Conservation (phyloP, 805 yeast species). For the Teunomyces tritomae region DNA sequence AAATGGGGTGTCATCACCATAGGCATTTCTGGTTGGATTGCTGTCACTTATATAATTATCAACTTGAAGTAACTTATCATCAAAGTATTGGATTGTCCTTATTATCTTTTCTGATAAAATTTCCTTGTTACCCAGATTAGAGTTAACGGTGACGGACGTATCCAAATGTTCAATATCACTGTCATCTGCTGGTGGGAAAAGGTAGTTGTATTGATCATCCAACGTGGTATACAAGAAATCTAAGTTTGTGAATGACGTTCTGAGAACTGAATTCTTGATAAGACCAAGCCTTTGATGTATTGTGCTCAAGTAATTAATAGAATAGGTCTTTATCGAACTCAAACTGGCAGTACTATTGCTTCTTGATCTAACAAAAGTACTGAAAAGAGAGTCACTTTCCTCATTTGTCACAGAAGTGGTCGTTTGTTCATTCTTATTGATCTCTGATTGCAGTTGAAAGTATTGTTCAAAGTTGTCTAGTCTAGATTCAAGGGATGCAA, state of each 20-base stretch:
- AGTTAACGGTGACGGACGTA: conserved; percentile 8
- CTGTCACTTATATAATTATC: conserved; percentile 35
- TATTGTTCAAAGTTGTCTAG: conserved; percentile 40
- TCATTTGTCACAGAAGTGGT: neutral
- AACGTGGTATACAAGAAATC: conserved; percentile 38
- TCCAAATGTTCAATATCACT: conserved; percentile 10
- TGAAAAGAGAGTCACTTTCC: neutral
- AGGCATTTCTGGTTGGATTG: conserved; percentile 27
- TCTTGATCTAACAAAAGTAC: conserved; percentile 14
- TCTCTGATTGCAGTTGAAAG: conserved; percentile 15
- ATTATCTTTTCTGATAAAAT: conserved; percentile 36
- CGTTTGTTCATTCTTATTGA: neutral
- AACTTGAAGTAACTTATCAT: conserved; percentile 37
- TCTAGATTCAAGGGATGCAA: conserved; percentile 42
- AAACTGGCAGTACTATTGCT: conserved; percentile 29
- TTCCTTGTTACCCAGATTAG: conserved; percentile 18
- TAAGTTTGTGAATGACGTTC: conserved; percentile 36
- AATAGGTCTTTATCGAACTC: conserved; percentile 27
- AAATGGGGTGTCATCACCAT: conserved; percentile 22
- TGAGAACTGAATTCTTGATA: conserved; percentile 36
- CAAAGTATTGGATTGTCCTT: conserved; percentile 41
- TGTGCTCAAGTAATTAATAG: conserved; percentile 29
- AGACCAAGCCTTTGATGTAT: conserved; percentile 34
- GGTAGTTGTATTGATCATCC: conserved; percentile 40
- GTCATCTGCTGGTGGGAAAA: conserved; percentile 21